Percentiles rank a stretch among this genome's conserved stretches.
phyloP scores from a whole-genome alignment of 1,284 basidiomycete genomes.

The Phaffia rhodozyma region DNA sequence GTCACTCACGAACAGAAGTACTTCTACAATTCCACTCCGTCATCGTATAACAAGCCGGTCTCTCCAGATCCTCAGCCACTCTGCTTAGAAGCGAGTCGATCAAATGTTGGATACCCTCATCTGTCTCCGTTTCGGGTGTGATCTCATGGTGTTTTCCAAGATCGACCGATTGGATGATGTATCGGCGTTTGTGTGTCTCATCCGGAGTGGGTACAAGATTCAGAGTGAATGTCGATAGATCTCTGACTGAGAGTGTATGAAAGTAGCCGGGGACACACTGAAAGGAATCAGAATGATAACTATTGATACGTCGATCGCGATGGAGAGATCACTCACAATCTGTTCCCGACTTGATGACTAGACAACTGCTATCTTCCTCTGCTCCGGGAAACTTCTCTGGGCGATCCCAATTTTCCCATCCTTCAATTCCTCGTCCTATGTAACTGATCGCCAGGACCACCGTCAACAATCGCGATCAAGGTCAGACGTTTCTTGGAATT shows the following conservation, averaged over 20 bases:
- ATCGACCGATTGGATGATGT: constrained; percentile 49
- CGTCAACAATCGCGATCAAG: background rate
- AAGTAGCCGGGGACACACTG: background rate
- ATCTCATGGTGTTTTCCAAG: constrained; percentile 54
- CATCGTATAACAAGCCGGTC: constrained; percentile 58
- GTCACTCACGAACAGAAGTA: constrained; percentile 50
- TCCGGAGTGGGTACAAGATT: constrained; percentile 3
- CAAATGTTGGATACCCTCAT: constrained; percentile 47
- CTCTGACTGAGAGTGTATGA: constrained; percentile 41
- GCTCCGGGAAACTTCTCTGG: constrained; percentile 51
- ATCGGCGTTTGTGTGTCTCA: constrained; percentile 42
- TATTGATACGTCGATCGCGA: background rate
- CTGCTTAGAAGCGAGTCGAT: constrained; percentile 56
- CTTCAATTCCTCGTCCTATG: constrained; percentile 57
- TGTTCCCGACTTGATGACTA: constrained; percentile 73
- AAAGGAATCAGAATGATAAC: background rate
- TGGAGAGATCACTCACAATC: constrained; percentile 43
- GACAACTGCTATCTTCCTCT: constrained; percentile 58
- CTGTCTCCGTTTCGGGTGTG: constrained; percentile 49
- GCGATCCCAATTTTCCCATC: constrained; percentile 60
- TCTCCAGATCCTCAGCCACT: constrained; percentile 56
- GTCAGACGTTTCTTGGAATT: background rate
- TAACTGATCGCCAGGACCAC: constrained; percentile 24
- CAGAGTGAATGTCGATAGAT: constrained; percentile 47
- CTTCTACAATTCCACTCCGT: constrained; percentile 65